Conservation (phyloP, 2,329 filamentous ascomycete species). For the Juglanconis oblonga region DNA sequence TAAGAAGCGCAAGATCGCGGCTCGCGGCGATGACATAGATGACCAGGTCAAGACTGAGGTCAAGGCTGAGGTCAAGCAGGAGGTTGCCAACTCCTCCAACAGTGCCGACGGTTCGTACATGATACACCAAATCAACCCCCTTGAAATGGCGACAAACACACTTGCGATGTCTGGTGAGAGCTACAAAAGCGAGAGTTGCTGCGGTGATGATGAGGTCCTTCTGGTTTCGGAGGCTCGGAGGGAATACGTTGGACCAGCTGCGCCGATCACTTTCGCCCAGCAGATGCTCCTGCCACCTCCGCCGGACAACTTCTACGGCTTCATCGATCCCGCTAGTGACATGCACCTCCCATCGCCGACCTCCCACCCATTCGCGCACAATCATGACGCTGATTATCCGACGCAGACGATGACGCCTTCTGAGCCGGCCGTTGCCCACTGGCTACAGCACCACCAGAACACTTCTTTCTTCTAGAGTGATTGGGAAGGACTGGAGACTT, state of each 20-base stretch:
- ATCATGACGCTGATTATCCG: slow-evolving; percentile 13
- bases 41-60: slow-evolving; percentile 15
- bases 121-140: not conserved
- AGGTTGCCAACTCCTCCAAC: slow-evolving; percentile 8
- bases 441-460: slow-evolving; percentile 13
- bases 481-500: not conserved
- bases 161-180: not conserved
- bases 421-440: slow-evolving; percentile 8
- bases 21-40: slow-evolving; percentile 14
- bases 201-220: slow-evolving; percentile 2
- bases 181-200: not conserved
- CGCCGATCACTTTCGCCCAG: not conserved
- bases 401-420: slow-evolving; percentile 6
- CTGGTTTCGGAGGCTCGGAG: slow-evolving; percentile 5
- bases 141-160: not conserved
- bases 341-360: slow-evolving; percentile 2
- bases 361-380: slow-evolving; percentile 1
- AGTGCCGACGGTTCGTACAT: slow-evolving; percentile 20
- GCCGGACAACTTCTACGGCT: slow-evolving; percentile 10
- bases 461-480: slow-evolving; percentile 9
- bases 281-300: slow-evolving; percentile 10
- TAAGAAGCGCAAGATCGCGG: slow-evolving; percentile 24
- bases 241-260: not conserved
- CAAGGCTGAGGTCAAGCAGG: slow-evolving; percentile 14
- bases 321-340: slow-evolving; percentile 4